Evolutionary conservation across 768 basidiomycete species (phyloP).

Genomic region (Tylopilus plumbeoviolaceoides): DNA sequence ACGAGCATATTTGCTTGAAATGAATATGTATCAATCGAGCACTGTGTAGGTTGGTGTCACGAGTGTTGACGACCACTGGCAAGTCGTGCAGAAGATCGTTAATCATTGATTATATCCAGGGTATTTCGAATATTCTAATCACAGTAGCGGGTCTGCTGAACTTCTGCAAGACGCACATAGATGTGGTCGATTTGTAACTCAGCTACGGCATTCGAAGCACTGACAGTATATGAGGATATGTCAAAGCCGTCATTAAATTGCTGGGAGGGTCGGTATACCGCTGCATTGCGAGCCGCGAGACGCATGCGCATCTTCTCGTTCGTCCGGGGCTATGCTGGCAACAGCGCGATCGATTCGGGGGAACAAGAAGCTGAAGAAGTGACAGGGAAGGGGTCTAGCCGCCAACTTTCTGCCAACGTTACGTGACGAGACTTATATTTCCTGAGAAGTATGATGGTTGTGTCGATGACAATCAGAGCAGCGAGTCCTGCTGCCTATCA

Average conservation of each 20-base stretch:
- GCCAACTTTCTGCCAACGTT: background rate
- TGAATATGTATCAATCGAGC: no score
- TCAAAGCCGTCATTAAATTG: background rate
- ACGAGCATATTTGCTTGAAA: no score
- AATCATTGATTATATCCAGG: no score
- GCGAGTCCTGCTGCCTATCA: constrained; percentile 10
- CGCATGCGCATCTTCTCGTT: constrained; percentile 4
- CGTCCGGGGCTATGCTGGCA: background rate
- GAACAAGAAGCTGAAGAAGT: background rate
- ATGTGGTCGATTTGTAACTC: no score
- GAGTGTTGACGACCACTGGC: no score
- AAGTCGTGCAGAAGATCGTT: no score
- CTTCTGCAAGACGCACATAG: no score
- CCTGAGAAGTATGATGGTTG: constrained; percentile 1
- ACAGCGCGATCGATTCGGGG: background rate
- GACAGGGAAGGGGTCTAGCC: constrained; percentile 3
- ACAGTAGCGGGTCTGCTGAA: no score
- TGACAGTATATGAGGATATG: background rate
- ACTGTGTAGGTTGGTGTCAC: no score
- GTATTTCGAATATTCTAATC: no score
- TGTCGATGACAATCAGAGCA: background rate
- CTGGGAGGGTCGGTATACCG: background rate
- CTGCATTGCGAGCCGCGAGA: background rate
- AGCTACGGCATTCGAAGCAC: background rate
- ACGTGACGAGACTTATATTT: background rate